Base-by-base conservation (phyloP, 2,329 filamentous ascomycete genomes). In the Aaosphaeria pasadenensis region DNA sequence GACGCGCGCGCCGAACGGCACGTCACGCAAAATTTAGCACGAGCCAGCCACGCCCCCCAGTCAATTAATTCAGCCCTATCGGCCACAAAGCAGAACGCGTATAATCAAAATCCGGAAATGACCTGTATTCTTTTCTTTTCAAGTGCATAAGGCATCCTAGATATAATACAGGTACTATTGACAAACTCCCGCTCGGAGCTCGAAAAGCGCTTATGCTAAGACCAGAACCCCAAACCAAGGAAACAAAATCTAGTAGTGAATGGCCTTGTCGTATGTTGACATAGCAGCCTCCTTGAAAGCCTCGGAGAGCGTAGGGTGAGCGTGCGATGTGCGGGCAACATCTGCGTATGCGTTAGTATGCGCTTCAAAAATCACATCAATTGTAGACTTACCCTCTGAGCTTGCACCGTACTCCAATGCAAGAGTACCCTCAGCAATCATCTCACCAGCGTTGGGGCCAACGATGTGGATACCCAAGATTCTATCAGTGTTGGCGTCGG, bases 261-360 rank as follows among this genome's bases (percentile, higher is more conserved):
- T 96, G 58, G 94, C 87, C 80, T 96, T 94, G 66, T 86, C 84
- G 78, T 95, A 91, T 44, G 92, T 96, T 54, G 90, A 89, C 94
- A 99, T 97, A 61, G 94, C 94, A 66, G 94, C 94, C 83, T 99
- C 94, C 82, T 99, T 99, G 83, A 99, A 97, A 40, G 94, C 94
- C 79, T 99, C 94, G 28, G 92, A 86, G 51, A 99, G 81, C 44
- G 91, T 96, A 48, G 94, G 94, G 77, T 99, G 94, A 47, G 94
- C 94, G 76, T 99, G 94, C 75, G 89, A 94, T 56, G 94, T 97
- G 68, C 94, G 84, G 48, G 68, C 69, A 55, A 71, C 63, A 51
- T 71, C 69, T 68, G 44, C 4, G 39, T 24, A 3, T 33, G 4
- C 29, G 31, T 66, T 57, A 67, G 59, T 31, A 45, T 35, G 24